Evolutionary conservation across 805 yeast species (phyloP).

Genomic region (Saccharomycopsis sp.): DNA sequence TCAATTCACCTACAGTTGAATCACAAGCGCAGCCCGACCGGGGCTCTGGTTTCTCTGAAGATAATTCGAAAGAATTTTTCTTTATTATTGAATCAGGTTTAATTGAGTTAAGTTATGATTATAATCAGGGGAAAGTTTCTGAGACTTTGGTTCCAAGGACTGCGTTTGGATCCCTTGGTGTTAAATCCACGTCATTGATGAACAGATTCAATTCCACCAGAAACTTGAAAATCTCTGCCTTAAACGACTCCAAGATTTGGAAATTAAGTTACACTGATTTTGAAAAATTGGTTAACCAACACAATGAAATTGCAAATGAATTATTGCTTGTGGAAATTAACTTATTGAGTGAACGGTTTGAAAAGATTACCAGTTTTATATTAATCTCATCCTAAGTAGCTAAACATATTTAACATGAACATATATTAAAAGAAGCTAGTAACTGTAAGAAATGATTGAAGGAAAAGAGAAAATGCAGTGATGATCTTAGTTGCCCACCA

Average conservation of each 20-base stretch:
- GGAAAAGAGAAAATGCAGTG: constrained; percentile 34
- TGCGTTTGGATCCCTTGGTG: constrained; percentile 59
- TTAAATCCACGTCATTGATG: not conserved
- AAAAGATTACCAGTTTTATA: constrained; percentile 40
- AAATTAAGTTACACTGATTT: constrained; percentile 30
- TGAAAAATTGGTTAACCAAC: constrained; percentile 30
- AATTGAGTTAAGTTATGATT: constrained; percentile 39
- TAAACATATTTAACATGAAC: not conserved
- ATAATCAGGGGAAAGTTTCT: constrained; percentile 36
- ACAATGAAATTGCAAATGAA: constrained; percentile 32
- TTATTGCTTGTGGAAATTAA: constrained; percentile 35
- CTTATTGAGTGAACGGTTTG: constrained; percentile 37
- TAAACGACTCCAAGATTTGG: constrained; percentile 35
- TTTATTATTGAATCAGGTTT: constrained; percentile 43
- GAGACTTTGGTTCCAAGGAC: constrained; percentile 62
- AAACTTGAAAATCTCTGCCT: constrained; percentile 33
- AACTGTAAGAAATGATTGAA: constrained; percentile 27
- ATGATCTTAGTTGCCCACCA: constrained; percentile 88
- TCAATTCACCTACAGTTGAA: not conserved
- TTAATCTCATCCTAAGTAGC: constrained; percentile 28
- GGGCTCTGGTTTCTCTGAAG: not conserved
- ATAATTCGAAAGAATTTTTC: constrained; percentile 31
- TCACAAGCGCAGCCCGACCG: not conserved
- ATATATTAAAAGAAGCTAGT: too few relatives aligned
- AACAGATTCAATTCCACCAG: constrained; percentile 30